Evolutionary conservation across 2,329 filamentous ascomycete genomes (phyloP), one percentile per base, ranked within the genome.

Genomic region (Aspergillus arachidicola): DNA sequence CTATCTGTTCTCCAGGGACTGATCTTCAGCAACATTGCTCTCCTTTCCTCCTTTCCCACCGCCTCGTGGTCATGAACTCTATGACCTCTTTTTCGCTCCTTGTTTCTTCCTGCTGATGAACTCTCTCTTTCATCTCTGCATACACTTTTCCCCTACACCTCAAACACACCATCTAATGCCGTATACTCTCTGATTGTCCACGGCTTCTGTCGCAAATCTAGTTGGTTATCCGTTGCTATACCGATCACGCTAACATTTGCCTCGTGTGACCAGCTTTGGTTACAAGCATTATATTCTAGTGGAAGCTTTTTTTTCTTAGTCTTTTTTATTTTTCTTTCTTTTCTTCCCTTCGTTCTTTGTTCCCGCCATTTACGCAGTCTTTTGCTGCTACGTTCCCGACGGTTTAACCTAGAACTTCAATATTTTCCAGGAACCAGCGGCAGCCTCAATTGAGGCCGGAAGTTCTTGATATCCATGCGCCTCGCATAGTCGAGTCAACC

Each of bases 21-120:
- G 48, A 70, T 68, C 66, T 62, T 63, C 63, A 65, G 46, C 61
- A 63, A 46, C 45, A 60, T 60, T 61, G 34, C 57, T 67, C 57
- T 59, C 46, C 60, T 21, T 63, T 59, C 64, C 64, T 60, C 61
- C 64, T 61, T 55, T 61, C 57, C 65, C 62, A 67, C 66, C 65
- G 60, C 64, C 63, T 58, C 57, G 51, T 59, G 63, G 62, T 69
- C 66, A 67, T 65, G 62, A 65, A 59, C 41, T 65, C 58, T 56
- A 66, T 64, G 61, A 38, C 60, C 58, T 58, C 45, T 59, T 28
- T 58, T 58, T 54, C 6, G 61, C 63, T 67, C 66, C 66, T 54
- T 68, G 38, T 59, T 59, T 61, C 43, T 64, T 62, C 64, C 61
- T 63, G 21, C 28, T 66, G 48, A 23, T 61, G 41, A 62, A 46